Conservation (phyloP, 1,284 basidiomycete species). For the Cutaneotrichosporon mucoides region DNA sequence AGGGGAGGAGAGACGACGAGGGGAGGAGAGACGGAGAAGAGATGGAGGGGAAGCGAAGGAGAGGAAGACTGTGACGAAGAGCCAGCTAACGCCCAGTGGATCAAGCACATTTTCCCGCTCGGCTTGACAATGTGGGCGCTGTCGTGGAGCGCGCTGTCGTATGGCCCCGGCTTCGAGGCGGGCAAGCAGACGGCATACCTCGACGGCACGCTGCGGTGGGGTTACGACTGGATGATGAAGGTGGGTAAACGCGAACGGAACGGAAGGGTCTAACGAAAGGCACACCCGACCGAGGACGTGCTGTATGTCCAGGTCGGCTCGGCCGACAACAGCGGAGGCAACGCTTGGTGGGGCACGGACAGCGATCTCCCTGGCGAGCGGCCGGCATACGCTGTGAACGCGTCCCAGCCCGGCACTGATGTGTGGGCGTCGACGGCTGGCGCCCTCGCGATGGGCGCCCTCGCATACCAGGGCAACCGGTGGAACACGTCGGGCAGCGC, state of each 20-base stretch:
- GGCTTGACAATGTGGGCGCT: slow-evolving; percentile 74
- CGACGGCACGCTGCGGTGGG: slow-evolving; percentile 81
- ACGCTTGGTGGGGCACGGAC: slow-evolving; percentile 76
- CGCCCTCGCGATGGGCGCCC: slow-evolving; percentile 79
- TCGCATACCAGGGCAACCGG: slow-evolving; percentile 64
- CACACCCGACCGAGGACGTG: slow-evolving; percentile 68
- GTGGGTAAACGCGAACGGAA: slow-evolving; percentile 47
- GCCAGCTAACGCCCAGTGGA: slow-evolving; percentile 53
- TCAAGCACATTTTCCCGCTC: slow-evolving; percentile 78
- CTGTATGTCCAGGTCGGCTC: slow-evolving; percentile 75
- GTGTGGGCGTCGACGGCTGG: slow-evolving; percentile 75
- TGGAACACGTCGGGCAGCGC: slow-evolving; percentile 52
- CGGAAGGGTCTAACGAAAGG: slow-evolving; percentile 51
- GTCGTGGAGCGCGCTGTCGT: slow-evolving; percentile 81
- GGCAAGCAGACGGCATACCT: slow-evolving; percentile 83
- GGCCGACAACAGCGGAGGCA: slow-evolving; percentile 57
- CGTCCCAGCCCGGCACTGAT: slow-evolving; percentile 77
- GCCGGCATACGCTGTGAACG: slow-evolving; percentile 71
- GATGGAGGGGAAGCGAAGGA: neutral
- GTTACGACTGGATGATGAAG: slow-evolving; percentile 85
- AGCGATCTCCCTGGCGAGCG: slow-evolving; percentile 68
- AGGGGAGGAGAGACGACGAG: no score
- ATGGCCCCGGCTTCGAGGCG: slow-evolving; percentile 73
- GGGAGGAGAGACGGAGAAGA: no score
- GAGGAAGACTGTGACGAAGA: neutral